Base-by-base conservation (phyloP, 306 rosid genomes). In the Vigna mungo region DNA sequence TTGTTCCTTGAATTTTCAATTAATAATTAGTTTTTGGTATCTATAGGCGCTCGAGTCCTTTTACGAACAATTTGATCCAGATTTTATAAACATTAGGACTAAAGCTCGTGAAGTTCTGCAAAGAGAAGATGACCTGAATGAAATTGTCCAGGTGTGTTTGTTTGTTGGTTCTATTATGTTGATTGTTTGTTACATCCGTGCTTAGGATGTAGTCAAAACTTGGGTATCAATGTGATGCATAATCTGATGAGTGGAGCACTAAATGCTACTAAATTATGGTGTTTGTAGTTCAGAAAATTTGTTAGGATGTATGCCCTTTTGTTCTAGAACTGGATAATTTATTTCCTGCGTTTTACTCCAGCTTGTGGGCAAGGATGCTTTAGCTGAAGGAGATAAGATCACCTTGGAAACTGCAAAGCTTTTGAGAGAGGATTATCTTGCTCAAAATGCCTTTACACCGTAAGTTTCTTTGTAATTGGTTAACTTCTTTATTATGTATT, bases 351-450 rank as follows among this genome's bases (percentile, higher is more conserved):
- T 73, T 75, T 3, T 67, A 51, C 73, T 82, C 72, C 93, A 96
- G 99, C 99, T 96, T 82, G 99, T 96, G 7, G 99, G 99, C 65
- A 96, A 96, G 85, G 99, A 96, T 84, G 99, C 99, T 79, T 89
- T 96, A 62, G 99, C 99, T 68, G 99, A 96, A 87, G 91, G 78
- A 81, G 99, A 96, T 85, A 96, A 96, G 91, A 96, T 96, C 82
- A 96, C 97, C 76, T 78, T 96, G 52, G 99, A 96, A 83, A 96
- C 99, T 82, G 99, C 99, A 30, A 96, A 96, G 84, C 98, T 96
- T 76, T 88, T 96, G 97, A 93, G 99, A 81, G 99, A 96, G 88
- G 99, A 96, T 80, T 96, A 96, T 87, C 99, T 96, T 63, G 99
- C 99, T 53, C 99, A 96, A 83, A 96, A 96, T 91, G 99, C 99